phyloP scores from a whole-genome alignment of 1,139 yeast genomes.

The Taphrina pruni region DNA sequence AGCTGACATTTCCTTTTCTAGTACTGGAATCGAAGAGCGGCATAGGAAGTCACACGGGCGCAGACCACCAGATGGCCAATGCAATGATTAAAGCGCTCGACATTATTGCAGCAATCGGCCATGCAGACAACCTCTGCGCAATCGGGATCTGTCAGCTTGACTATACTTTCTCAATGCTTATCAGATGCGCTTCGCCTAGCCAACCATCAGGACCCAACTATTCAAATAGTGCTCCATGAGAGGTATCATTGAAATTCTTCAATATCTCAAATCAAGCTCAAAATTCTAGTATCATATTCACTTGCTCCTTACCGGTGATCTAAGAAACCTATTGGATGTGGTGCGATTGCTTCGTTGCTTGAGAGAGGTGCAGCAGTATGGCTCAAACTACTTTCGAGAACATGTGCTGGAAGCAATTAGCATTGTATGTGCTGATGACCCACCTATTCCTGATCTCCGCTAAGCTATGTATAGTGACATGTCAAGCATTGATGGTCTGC shows the following conservation, averaged over 20 bases:
- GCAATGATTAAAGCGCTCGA: slow-evolving; percentile 6
- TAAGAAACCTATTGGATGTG: background rate
- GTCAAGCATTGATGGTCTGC: no score
- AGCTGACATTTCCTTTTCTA: slow-evolving; percentile 1
- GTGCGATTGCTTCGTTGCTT: slow-evolving; percentile 6
- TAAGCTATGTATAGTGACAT: no score
- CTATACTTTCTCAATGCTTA: background rate
- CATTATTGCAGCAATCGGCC: background rate
- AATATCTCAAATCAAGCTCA: background rate
- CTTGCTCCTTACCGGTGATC: slow-evolving; percentile 1
- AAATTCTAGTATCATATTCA: background rate
- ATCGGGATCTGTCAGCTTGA: slow-evolving; percentile 9
- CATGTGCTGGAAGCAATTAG: slow-evolving; percentile 3
- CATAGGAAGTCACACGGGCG: background rate
- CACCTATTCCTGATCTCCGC: background rate
- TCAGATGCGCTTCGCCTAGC: background rate
- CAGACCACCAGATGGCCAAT: background rate
- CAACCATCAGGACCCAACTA: background rate
- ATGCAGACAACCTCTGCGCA: background rate
- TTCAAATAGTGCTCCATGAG: background rate
- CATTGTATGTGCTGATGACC: slow-evolving; percentile 9
- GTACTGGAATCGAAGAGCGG: background rate
- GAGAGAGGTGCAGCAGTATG: slow-evolving; percentile 4
- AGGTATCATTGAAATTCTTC: background rate
- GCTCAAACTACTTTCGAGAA: slow-evolving; percentile 5